Evolutionary conservation across 305 asterid species (phyloP).

Genomic region (Withania somnifera): DNA sequence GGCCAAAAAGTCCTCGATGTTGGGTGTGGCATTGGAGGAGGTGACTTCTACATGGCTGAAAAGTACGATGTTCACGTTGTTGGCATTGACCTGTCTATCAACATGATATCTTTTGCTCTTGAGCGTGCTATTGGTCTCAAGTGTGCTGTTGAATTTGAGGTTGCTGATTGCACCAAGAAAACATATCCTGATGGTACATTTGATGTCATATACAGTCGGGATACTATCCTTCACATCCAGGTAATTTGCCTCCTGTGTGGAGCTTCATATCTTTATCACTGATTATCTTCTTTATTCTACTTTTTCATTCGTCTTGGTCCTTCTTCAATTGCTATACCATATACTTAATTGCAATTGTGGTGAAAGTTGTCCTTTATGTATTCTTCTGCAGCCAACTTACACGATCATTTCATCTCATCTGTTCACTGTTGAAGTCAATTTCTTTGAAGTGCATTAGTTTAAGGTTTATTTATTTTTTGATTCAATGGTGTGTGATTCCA

Average conservation of each 20-base stretch:
- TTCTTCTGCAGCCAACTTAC: background rate
- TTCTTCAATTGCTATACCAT: background rate
- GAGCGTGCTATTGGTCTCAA: conserved; percentile 86
- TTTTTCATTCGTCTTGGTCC: background rate
- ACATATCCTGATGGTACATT: conserved; percentile 62
- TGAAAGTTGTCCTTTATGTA: background rate
- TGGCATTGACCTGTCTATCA: conserved; percentile 85
- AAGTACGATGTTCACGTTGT: conserved; percentile 79
- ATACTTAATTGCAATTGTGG: background rate
- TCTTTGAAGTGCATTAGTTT: background rate
- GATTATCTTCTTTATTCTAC: background rate
- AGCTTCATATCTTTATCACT: background rate
- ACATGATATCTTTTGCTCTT: conserved; percentile 90
- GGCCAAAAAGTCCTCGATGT: conserved; percentile 94
- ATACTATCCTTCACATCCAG: conserved; percentile 93
- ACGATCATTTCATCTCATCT: background rate
- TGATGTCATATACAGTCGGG: conserved; percentile 91
- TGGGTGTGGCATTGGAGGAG: conserved; percentile 99
- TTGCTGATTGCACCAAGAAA: conserved; percentile 95
- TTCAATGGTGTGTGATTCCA: conserved; percentile 21
- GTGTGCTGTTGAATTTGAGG: conserved; percentile 92
- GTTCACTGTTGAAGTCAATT: background rate
- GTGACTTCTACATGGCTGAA: conserved; percentile 95
- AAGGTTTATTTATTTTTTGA: background rate
- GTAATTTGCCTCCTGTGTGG: conserved; percentile 24